phyloP scores from a whole-genome alignment of 2,329 filamentous ascomycete genomes.

The Xylariaceae sp. region DNA sequence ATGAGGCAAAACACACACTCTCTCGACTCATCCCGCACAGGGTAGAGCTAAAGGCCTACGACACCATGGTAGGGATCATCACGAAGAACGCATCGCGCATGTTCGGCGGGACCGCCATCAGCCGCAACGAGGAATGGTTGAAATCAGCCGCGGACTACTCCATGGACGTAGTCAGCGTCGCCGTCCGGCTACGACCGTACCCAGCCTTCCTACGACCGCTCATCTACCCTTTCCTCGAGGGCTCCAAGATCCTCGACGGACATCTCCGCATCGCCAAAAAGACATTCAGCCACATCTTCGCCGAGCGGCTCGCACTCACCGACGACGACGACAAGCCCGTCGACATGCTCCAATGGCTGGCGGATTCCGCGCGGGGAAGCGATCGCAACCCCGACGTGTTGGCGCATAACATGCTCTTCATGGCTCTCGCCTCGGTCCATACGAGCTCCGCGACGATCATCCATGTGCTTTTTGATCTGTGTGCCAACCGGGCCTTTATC shows the following conservation, averaged over 20 bases:
- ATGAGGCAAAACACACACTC: conserved; percentile 19
- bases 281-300: conserved; percentile 21
- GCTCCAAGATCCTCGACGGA: conserved; percentile 18
- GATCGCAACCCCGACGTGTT: conserved; percentile 18
- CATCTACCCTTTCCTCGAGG: conserved; percentile 17
- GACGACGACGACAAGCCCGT: conserved; percentile 18
- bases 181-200: conserved; percentile 19
- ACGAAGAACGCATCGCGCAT: conserved; percentile 21
- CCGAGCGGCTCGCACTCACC: conserved; percentile 14
- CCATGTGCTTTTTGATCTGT: conserved; percentile 20
- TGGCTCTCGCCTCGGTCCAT: conserved; percentile 19
- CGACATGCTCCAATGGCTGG: conserved; percentile 21
- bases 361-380: conserved; percentile 17
- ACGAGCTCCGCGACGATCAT: conserved; percentile 20
- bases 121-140: conserved; percentile 20
- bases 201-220: conserved; percentile 18
- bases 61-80: conserved; percentile 21
- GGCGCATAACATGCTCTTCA: conserved; percentile 21
- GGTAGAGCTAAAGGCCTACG: conserved; percentile 15
- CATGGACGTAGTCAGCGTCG: conserved; percentile 21
- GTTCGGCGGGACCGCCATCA: conserved; percentile 19
- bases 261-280: conserved; percentile 18
- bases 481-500: conserved; percentile 17
- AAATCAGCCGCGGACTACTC: conserved; percentile 20
- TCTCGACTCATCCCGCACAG: conserved; percentile 14